A percentile compares a stretch with the other conserved stretches of the same genome.
Conservation (phyloP, 1,284 basidiomycete genomes). For the Cutaneotrichosporon cutaneum region DNA sequence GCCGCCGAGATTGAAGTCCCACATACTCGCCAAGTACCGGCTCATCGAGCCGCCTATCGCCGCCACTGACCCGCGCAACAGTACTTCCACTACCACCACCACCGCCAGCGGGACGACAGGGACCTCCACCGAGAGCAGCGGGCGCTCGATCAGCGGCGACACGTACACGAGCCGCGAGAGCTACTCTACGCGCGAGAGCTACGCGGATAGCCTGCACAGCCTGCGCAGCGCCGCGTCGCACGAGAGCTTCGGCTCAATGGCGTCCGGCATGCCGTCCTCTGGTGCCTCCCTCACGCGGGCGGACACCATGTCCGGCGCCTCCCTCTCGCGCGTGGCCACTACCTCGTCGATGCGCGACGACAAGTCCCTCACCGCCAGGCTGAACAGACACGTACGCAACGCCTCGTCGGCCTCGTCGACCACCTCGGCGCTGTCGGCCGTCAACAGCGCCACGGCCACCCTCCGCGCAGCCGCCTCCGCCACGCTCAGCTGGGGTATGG, state of each 20-base stretch:
- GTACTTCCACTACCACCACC: not conserved
- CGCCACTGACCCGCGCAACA: not conserved
- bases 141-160: not conserved
- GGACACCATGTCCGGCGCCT: not conserved
- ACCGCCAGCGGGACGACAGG: not conserved
- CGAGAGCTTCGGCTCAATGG: not conserved
- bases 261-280: not conserved
- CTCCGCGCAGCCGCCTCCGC: not conserved
- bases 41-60: conserved; percentile 3
- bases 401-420: not conserved
- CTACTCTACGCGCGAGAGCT: not conserved
- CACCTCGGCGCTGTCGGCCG: not conserved
- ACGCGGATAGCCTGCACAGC: not conserved
- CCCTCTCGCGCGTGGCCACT: not conserved
- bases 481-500: not conserved
- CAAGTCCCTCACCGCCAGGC: not conserved
- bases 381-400: not conserved
- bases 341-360: not conserved
- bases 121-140: not conserved
- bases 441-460: not conserved
- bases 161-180: not conserved
- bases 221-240: not conserved
- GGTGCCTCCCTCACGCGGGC: not conserved
- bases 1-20: conserved; percentile 1
- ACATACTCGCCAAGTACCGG: conserved; percentile 3